Base-by-base conservation (phyloP, 306 rosid genomes). In the Trifolium fragiferum region DNA sequence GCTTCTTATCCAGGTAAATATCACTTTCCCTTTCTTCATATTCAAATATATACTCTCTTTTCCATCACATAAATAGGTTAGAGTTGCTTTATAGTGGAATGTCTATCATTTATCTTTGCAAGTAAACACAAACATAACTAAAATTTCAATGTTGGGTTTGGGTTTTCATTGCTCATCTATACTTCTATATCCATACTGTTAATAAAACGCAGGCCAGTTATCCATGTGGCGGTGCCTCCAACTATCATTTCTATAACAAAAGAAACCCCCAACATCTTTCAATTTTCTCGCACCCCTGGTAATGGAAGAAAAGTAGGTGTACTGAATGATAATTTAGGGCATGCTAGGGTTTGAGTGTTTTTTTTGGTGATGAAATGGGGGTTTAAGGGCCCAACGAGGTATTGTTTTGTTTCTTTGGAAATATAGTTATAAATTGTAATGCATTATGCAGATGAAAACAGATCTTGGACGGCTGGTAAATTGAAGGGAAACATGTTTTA, bases 1-100 rank as follows among this genome's bases (percentile, higher is more conserved):
- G 99, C 97, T 95, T 68, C 25, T 92, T 47, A 7, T 89, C 78
- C 97, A 95, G 98, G 99, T 95, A 89, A 63, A 16, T 16, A 50
- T 53, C 66, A 7, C 78, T 62, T 44, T 47, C 72, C 27, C 71
- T 49, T 51, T 68, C 16, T 75, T 73, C 69, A 66, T 70, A 32
- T 73, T 72, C 63, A 33, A 51, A 35, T 61, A 54, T 66, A 43
- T 83, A 1, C n/a, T 60, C 20, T 70, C 54, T 18, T 69, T 68
- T 76, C 41, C n/a, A 62, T 37, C 33, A 18, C 61, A 12, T 66
- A 54, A 66, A 66, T 73, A 23, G 25, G 2, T 23, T 23, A 23
- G 13, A 68, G 38, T 60, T 67, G 18, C 47, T 35, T 35, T 35
- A 25, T 40, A 25, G 46, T 58, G 62, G 58, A 23, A 62, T 23